Base-by-base conservation (phyloP, 257 asterid species). In the Sherardia arvensis region DNA sequence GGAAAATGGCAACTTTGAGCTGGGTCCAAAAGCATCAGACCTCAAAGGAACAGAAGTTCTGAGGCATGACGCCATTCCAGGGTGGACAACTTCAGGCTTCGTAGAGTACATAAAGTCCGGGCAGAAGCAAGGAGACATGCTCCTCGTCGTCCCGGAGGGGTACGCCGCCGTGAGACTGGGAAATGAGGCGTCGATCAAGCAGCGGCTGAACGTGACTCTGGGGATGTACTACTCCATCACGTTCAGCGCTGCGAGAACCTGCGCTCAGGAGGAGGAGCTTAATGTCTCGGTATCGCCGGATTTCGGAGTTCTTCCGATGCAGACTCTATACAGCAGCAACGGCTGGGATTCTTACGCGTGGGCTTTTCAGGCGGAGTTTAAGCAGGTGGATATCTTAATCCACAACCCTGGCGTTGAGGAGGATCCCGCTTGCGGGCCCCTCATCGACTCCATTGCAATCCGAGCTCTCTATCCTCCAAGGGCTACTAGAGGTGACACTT, bases 271-370 rank as follows among this genome's bases (percentile, higher is more conserved):
- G 53, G 99, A 92, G 85, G 64, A 43, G 30, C 71, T 92, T 7
- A 92, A 92, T 22, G 79, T 87, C 6, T 85, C 96, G 0, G 93
- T 85, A 26, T 80, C 92, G 1, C 95, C 99, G 0, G 99, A 92
- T 65, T 88, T 49, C 0, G 99, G 96, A 5, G 78, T 89, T 17
- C 69, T 92, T 0, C 99, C 96, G 0, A 81, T 92, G 34, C 99
- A 89, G 27, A 92, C 99, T 0, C 28, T 92, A 79, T 89, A 88
- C 20, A 89, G 97, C 23, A 92, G 97, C 54, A 89, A 73, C n/a
- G 99, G 99, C 0, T 92, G 99, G 99, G 99, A 92, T 28, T 87
- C 95, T 3, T 92, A 89, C 27, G 93, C 97, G 0, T 92, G 96
- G 97, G 99, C 96, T 1, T 92, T 87, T 66, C 75, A 79, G 59